Evolutionary conservation across 2,329 filamentous ascomycete species (phyloP).

Genomic region (Penicillium sp.): DNA sequence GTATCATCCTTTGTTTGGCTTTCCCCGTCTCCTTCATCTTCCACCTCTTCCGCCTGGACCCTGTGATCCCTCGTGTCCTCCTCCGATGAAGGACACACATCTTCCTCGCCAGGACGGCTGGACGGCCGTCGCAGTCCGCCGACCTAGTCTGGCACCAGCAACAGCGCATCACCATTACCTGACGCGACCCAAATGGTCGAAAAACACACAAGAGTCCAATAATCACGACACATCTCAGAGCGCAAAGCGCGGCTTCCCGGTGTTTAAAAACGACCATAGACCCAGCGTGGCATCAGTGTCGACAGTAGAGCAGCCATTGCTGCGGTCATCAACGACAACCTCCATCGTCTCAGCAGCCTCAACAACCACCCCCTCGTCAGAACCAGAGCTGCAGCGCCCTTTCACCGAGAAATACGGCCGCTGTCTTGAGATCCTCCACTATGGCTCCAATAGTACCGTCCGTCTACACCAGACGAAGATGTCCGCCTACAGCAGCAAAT

Average conservation of each 20-base stretch:
- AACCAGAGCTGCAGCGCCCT: slow-evolving; percentile 7
- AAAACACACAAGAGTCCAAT: background rate
- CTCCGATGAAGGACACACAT: slow-evolving; percentile 18
- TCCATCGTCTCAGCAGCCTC: background rate
- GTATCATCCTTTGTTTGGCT: background rate
- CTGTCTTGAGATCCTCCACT: slow-evolving; percentile 35
- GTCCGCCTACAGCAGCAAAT: slow-evolving; percentile 2
- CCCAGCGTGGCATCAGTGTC: slow-evolving; percentile 17
- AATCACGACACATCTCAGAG: slow-evolving; percentile 4
- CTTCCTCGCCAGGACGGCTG: slow-evolving; percentile 11
- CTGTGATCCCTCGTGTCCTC: background rate
- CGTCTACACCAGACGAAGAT: slow-evolving; percentile 27
- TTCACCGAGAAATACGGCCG: slow-evolving; percentile 32
- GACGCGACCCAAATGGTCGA: slow-evolving; percentile 16
- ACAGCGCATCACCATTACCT: slow-evolving; percentile 20
- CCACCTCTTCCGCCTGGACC: background rate
- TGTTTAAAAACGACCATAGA: slow-evolving; percentile 10
- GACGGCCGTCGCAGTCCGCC: slow-evolving; percentile 14
- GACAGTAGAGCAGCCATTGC: slow-evolving; percentile 24
- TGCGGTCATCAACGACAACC: slow-evolving; percentile 12
- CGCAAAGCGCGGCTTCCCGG: slow-evolving; percentile 13
- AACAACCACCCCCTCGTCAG: background rate
- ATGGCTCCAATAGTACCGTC: slow-evolving; percentile 33
- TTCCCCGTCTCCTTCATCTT: background rate
- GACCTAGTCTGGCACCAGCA: slow-evolving; percentile 2